These are phyloP conservation scores for Hemerocallis citrina DNA, from an alignment of 106 monocot genomes.

Conservation along the genomic window DNA sequence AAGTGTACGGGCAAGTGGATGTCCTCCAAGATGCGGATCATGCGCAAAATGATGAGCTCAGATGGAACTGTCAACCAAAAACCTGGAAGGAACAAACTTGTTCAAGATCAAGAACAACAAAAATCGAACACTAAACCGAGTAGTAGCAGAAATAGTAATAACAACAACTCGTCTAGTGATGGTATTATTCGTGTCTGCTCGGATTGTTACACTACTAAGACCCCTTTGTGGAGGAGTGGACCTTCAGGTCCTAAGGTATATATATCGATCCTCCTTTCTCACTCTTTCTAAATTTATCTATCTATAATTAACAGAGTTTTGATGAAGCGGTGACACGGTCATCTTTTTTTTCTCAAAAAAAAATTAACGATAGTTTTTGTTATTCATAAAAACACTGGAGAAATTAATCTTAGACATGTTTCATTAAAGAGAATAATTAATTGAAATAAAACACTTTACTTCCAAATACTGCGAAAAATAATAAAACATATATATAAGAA, in stretches of 20 bases:
- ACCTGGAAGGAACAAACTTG: not conserved
- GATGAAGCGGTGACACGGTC: too few species aligned
- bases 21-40: slow-evolving; percentile 31
- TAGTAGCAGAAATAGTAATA: not conserved
- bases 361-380: too few species aligned
- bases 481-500: too few species aligned
- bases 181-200: slow-evolving; percentile 33
- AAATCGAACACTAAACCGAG: not conserved
- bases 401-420: too few species aligned
- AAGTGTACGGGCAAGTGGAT: slow-evolving; percentile 18
- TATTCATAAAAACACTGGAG: too few species aligned
- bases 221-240: slow-evolving; percentile 54
- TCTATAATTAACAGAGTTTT: too few species aligned
- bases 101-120: not conserved
- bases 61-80: not conserved
- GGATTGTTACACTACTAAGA: slow-evolving; percentile 41
- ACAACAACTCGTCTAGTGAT: not conserved
- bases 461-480: too few species aligned
- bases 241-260: slow-evolving; percentile 46
- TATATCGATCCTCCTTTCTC: not conserved
- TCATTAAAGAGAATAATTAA: too few species aligned
- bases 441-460: too few species aligned
- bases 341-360: too few species aligned
- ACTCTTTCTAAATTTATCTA: too few species aligned
- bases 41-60: slow-evolving; percentile 20